Conservation (phyloP, 768 basidiomycete species). For the Suillus paluster region DNA sequence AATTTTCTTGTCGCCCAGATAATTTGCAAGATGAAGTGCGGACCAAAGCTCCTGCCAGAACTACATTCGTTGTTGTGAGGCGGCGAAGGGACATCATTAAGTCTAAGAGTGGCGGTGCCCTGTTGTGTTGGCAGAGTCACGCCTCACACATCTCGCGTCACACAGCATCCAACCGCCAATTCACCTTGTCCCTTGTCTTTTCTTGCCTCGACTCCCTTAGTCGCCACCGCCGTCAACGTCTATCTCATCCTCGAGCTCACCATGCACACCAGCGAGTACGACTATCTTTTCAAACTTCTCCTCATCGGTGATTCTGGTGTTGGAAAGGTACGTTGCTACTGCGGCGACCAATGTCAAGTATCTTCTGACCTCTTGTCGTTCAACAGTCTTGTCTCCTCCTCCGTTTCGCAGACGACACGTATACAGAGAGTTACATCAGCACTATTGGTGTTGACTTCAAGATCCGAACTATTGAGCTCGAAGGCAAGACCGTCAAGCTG, state of each 20-base stretch:
- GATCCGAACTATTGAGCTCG: slow-evolving; percentile 98
- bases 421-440: slow-evolving; percentile 96
- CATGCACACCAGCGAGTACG: slow-evolving; percentile 94
- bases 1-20: slow-evolving; percentile 1
- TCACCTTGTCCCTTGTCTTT: slow-evolving; percentile 44
- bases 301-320: slow-evolving; percentile 97
- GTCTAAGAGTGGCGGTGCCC: slow-evolving; percentile 21
- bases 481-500: slow-evolving; percentile 97
- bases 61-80: slow-evolving; percentile 7
- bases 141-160: slow-evolving; percentile 36
- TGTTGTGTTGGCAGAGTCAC: slow-evolving; percentile 31
- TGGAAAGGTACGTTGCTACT: slow-evolving; percentile 66
- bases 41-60: background rate
- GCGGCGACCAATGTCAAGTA: slow-evolving; percentile 16
- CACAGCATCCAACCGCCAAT: slow-evolving; percentile 32
- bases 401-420: slow-evolving; percentile 95
- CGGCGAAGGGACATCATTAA: background rate
- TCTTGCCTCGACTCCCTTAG: slow-evolving; percentile 37
- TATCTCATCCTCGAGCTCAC: slow-evolving; percentile 32
- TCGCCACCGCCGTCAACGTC: slow-evolving; percentile 13
- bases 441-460: slow-evolving; percentile 99
- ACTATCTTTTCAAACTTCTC: slow-evolving; percentile 95
- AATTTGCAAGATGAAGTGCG: background rate
- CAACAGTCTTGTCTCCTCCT: slow-evolving; percentile 87
- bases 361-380: slow-evolving; percentile 28